Percentiles rank a stretch among this genome's conserved stretches.
These are phyloP conservation scores for Trametes punicea DNA, from an alignment of 768 basidiomycete species.

Conservation along the genomic window DNA sequence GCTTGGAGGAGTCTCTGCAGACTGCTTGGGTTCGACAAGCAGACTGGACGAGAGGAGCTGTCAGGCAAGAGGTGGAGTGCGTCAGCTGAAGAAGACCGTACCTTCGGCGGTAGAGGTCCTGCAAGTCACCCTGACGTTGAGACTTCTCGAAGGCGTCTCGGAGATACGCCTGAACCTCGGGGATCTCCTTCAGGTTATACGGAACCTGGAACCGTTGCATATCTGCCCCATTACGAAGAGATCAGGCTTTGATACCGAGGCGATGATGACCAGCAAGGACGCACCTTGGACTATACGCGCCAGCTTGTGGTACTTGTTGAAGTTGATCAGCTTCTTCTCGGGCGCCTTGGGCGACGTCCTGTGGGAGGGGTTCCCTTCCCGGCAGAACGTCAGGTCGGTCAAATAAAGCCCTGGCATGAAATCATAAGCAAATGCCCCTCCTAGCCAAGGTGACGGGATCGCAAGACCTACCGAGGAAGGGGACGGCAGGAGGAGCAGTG, in stretches of 20 bases:
- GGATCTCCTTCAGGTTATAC: constrained; percentile 84
- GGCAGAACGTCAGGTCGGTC: constrained; percentile 92
- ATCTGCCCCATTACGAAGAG: constrained; percentile 42
- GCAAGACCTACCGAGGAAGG: constrained; percentile 79
- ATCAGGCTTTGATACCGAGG: not conserved
- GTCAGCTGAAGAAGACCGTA: constrained; percentile 25
- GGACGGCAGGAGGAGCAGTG: constrained; percentile 88
- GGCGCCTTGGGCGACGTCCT: constrained; percentile 75
- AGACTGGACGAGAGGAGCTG: constrained; percentile 30
- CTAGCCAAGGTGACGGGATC: not conserved
- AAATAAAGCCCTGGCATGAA: constrained; percentile 65
- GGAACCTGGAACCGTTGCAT: constrained; percentile 90
- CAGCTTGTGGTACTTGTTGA: constrained; percentile 94
- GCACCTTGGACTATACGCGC: constrained; percentile 79
- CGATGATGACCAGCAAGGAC: constrained; percentile 1
- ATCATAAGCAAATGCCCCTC: constrained; percentile 11
- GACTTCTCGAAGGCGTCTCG: constrained; percentile 71
- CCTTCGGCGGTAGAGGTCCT: constrained; percentile 86
- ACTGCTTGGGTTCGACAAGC: constrained; percentile 79
- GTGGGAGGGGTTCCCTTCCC: constrained; percentile 88
- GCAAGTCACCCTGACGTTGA: constrained; percentile 73
- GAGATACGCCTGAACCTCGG: constrained; percentile 83
- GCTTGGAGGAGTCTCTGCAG: constrained; percentile 60
- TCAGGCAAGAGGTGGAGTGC: not conserved
- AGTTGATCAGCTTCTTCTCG: constrained; percentile 83